A percentile compares a stretch with the other conserved stretches of the same genome.
These are phyloP conservation scores for Tylopilus intermedius DNA, from an alignment of 768 basidiomycete species.

Conservation along the genomic window DNA sequence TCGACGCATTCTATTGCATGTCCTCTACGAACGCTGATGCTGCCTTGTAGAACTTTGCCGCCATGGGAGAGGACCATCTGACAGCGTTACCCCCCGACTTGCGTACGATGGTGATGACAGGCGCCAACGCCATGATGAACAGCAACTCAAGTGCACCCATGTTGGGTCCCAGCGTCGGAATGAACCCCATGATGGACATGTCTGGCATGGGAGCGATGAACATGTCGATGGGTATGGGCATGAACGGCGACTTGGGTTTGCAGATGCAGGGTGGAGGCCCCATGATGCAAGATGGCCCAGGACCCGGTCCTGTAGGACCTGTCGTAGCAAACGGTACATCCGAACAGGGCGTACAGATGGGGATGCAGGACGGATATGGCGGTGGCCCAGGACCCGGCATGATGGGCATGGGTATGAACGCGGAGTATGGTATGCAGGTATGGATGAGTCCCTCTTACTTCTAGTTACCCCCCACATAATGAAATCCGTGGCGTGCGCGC, in stretches of 20 bases:
- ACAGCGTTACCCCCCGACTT: slow-evolving; percentile 74
- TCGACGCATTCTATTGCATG: background rate
- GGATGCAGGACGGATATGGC: slow-evolving; percentile 39
- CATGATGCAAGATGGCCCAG: slow-evolving; percentile 53
- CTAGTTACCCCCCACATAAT: slow-evolving; percentile 30
- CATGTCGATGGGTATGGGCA: slow-evolving; percentile 53
- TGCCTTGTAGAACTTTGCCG: slow-evolving; percentile 61
- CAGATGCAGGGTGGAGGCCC: slow-evolving; percentile 40
- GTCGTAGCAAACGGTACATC: slow-evolving; percentile 35
- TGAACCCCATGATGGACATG: slow-evolving; percentile 82
- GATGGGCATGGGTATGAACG: slow-evolving; percentile 69
- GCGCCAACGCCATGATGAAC: slow-evolving; percentile 73
- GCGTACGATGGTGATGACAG: slow-evolving; percentile 83
- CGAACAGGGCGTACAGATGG: slow-evolving; percentile 37
- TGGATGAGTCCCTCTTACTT: slow-evolving; percentile 31
- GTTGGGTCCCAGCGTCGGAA: slow-evolving; percentile 47
- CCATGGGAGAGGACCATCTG: slow-evolving; percentile 78
- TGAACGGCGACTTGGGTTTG: slow-evolving; percentile 67
- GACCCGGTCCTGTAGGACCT: slow-evolving; percentile 28
- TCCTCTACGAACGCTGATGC: slow-evolving; percentile 4
- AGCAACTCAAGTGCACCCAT: slow-evolving; percentile 49
- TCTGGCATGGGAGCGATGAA: slow-evolving; percentile 53
- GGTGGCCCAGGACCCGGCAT: slow-evolving; percentile 46
- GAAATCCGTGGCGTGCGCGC: slow-evolving; percentile 32
- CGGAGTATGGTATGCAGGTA: slow-evolving; percentile 75